Conservation (phyloP, 2,329 filamentous ascomycete genomes). For the Aspergillus vadensis region DNA sequence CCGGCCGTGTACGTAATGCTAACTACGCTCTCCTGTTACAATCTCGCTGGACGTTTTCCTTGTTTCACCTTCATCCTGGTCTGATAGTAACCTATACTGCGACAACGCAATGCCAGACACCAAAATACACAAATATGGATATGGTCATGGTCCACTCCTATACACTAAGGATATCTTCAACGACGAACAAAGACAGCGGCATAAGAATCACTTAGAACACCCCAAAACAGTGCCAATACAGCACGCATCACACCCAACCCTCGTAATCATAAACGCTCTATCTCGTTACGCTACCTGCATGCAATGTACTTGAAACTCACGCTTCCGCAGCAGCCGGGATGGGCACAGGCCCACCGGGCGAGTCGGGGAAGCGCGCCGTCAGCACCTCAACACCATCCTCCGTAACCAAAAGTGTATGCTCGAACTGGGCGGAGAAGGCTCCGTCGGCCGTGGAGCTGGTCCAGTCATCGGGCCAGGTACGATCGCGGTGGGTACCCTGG, state of each 20-base stretch:
- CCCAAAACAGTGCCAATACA: neutral
- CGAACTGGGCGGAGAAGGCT: slow-evolving; percentile 89
- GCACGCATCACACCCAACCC: neutral
- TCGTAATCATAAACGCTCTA: slow-evolving; percentile 13
- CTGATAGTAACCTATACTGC: neutral
- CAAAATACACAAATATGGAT: neutral
- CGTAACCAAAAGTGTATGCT: slow-evolving; percentile 82
- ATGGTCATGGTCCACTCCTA: neutral
- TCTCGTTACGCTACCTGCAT: slow-evolving; percentile 12
- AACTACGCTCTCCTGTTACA: neutral
- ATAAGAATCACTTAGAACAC: neutral
- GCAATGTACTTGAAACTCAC: slow-evolving; percentile 7
- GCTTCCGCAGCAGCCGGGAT: slow-evolving; percentile 49
- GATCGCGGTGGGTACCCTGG: slow-evolving; percentile 83
- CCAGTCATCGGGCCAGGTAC: slow-evolving; percentile 99
- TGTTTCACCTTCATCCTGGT: neutral
- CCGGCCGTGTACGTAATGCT: neutral
- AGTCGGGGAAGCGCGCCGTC: slow-evolving; percentile 71
- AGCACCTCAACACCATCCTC: slow-evolving; percentile 79
- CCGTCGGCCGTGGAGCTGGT: slow-evolving; percentile 93
- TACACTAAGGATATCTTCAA: slow-evolving; percentile 10
- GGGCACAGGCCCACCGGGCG: slow-evolving; percentile 71
- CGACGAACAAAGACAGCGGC: neutral
- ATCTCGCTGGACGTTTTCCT: neutral
- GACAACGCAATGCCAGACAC: no score